Evolutionary conservation across 352 stramenopile genomes (phyloP).

Genomic region (Phytophthora brassicae): DNA sequence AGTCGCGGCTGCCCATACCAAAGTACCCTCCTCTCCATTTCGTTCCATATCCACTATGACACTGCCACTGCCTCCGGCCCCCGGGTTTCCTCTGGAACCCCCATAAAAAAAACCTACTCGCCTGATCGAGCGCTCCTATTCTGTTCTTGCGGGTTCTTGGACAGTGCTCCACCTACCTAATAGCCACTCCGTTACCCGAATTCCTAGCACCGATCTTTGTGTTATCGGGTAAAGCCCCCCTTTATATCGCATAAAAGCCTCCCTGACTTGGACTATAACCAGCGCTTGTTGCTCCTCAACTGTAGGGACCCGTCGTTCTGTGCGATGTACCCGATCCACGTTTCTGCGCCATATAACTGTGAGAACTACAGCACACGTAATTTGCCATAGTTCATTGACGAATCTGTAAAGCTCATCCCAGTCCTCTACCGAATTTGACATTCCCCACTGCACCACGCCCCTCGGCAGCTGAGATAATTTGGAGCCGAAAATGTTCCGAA

Average conservation of each 20-base stretch:
- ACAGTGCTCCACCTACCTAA: no score
- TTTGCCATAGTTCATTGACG: no score
- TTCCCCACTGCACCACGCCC: no score
- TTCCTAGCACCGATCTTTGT: no score
- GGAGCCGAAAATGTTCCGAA: no score
- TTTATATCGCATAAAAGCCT: neutral
- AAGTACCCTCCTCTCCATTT: neutral
- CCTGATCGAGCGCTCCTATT: neutral
- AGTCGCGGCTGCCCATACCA: neutral
- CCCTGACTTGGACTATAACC: neutral
- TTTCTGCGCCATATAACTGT: neutral
- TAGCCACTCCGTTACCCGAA: no score
- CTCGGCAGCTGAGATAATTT: no score
- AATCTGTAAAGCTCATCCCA: no score
- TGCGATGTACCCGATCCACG: neutral
- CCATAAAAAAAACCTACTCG: neutral
- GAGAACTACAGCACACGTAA: neutral
- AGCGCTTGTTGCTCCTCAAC: neutral
- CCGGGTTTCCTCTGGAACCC: neutral
- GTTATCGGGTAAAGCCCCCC: no score
- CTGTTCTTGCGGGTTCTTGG: no score
- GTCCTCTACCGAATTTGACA: no score
- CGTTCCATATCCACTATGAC: neutral
- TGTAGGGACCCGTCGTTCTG: neutral
- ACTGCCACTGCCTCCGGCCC: neutral